These are phyloP conservation scores for Venturia pyrina DNA, from an alignment of 2,329 filamentous ascomycete genomes.

Conservation along the genomic window DNA sequence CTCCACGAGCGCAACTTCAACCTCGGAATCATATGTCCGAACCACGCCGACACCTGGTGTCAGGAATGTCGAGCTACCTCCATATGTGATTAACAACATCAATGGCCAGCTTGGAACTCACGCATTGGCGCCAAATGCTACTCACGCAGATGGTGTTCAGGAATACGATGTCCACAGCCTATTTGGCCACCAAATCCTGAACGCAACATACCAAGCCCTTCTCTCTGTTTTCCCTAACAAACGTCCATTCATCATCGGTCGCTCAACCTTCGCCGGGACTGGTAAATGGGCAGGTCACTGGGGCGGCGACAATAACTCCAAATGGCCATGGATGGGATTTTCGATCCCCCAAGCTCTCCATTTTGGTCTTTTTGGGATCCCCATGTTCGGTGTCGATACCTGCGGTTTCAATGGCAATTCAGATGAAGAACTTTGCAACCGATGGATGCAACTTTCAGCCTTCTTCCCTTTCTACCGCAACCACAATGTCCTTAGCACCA, in stretches of 20 bases:
- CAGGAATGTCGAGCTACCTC: slow-evolving; percentile 61
- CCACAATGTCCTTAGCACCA: slow-evolving; percentile 55
- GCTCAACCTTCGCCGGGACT: slow-evolving; percentile 69
- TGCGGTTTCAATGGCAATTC: slow-evolving; percentile 60
- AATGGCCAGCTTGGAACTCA: slow-evolving; percentile 63
- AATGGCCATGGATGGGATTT: slow-evolving; percentile 65
- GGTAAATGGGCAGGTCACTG: slow-evolving; percentile 54
- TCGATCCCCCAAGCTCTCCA: slow-evolving; percentile 68
- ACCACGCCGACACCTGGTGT: slow-evolving; percentile 52
- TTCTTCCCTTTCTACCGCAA: slow-evolving; percentile 67
- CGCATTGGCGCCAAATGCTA: slow-evolving; percentile 67
- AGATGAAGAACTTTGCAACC: slow-evolving; percentile 59
- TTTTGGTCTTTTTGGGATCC: slow-evolving; percentile 64
- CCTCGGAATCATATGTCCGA: slow-evolving; percentile 38
- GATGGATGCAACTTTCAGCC: slow-evolving; percentile 64
- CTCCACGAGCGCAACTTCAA: slow-evolving; percentile 17
- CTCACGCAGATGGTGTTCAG: slow-evolving; percentile 58
- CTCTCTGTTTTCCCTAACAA: slow-evolving; percentile 53
- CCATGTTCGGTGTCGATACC: slow-evolving; percentile 55
- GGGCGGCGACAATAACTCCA: slow-evolving; percentile 50
- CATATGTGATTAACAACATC: slow-evolving; percentile 66
- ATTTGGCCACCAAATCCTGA: slow-evolving; percentile 57
- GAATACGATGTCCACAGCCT: slow-evolving; percentile 83
- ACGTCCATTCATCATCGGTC: slow-evolving; percentile 75
- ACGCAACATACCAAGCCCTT: slow-evolving; percentile 66